phyloP scores from a whole-genome alignment of 1,139 yeast species.

The Blastobotrys illinoisensis region DNA sequence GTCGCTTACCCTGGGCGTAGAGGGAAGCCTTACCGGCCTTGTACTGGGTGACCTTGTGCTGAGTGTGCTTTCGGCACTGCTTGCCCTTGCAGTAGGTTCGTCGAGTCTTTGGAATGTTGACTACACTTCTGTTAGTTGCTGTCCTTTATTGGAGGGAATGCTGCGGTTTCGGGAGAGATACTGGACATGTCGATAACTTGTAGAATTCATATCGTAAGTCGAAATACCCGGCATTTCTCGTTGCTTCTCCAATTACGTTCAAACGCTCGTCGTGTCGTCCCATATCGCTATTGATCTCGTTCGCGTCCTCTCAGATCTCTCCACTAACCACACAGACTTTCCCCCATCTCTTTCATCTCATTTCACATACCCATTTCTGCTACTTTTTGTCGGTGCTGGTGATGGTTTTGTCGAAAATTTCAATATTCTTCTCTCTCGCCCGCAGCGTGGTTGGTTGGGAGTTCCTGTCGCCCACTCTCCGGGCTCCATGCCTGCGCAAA shows the following conservation, averaged over 20 bases:
- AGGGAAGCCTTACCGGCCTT: slow-evolving; percentile 99
- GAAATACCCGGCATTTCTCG: too few relatives aligned
- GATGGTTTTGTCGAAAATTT: background rate
- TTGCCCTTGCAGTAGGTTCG: slow-evolving; percentile 99
- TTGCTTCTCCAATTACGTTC: too few relatives aligned
- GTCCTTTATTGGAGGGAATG: too few relatives aligned
- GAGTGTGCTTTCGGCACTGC: slow-evolving; percentile 99
- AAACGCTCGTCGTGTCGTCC: too few relatives aligned
- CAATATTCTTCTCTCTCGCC: background rate
- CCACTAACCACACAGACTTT: background rate
- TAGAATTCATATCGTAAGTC: background rate
- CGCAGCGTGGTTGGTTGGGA: background rate
- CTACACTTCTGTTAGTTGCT: slow-evolving; percentile 39
- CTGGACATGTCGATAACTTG: background rate
- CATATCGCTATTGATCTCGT: background rate
- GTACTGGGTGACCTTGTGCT: slow-evolving; percentile 99
- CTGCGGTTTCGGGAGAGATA: background rate
- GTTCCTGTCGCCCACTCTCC: background rate
- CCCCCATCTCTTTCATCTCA: background rate
- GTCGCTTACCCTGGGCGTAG: slow-evolving; percentile 99
- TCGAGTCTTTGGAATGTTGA: slow-evolving; percentile 99
- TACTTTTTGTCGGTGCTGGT: background rate
- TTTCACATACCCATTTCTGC: background rate
- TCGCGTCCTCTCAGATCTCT: background rate
- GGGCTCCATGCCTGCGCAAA: background rate